Percentiles rank a stretch among this genome's conserved stretches.
Conservation (phyloP, 2,329 filamentous ascomycete species). For the Aspergillus viridinutans region DNA sequence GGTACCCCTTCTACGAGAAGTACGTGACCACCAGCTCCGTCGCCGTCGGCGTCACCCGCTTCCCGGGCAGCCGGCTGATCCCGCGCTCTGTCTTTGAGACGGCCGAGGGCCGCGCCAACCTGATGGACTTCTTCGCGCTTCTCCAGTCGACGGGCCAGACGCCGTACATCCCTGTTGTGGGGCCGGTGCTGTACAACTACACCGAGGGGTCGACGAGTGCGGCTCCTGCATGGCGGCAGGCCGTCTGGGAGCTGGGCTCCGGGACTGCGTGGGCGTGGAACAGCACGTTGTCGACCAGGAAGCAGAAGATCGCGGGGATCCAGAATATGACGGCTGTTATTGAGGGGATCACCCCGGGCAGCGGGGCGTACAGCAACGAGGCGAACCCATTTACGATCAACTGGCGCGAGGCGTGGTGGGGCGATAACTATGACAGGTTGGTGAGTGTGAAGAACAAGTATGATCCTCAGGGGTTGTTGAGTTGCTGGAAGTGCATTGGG, state of each 20-base stretch:
- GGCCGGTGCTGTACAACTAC: constrained; percentile 15
- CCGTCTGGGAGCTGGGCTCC: constrained; percentile 14
- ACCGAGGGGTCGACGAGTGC: constrained; percentile 14
- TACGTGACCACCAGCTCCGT: constrained; percentile 15
- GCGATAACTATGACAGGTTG: constrained; percentile 16
- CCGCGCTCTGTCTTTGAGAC: constrained; percentile 14
- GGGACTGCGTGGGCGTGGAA: constrained; percentile 14
- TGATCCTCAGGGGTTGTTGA: constrained; percentile 13
- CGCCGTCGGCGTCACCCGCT: constrained; percentile 13
- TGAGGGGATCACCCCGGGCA: constrained; percentile 13
- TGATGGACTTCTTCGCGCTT: constrained; percentile 10
- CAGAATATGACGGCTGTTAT: constrained; percentile 10
- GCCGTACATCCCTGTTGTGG: constrained; percentile 16
- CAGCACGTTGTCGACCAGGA: constrained; percentile 9
- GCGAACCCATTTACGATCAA: constrained; percentile 15
- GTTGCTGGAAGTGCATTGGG: constrained; percentile 17
- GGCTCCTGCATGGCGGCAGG: constrained; percentile 16
- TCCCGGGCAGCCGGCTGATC: constrained; percentile 17
- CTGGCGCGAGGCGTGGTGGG: constrained; percentile 18
- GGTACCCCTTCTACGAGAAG: constrained; percentile 15
- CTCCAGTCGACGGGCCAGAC: constrained; percentile 6
- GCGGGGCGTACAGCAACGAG: constrained; percentile 18
- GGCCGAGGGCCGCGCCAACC: constrained; percentile 8
- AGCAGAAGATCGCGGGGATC: constrained; percentile 8
- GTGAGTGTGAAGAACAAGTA: constrained; percentile 18